phyloP scores from a whole-genome alignment of 192 early-diverging fungal species.

The Coemansia sp. region DNA sequence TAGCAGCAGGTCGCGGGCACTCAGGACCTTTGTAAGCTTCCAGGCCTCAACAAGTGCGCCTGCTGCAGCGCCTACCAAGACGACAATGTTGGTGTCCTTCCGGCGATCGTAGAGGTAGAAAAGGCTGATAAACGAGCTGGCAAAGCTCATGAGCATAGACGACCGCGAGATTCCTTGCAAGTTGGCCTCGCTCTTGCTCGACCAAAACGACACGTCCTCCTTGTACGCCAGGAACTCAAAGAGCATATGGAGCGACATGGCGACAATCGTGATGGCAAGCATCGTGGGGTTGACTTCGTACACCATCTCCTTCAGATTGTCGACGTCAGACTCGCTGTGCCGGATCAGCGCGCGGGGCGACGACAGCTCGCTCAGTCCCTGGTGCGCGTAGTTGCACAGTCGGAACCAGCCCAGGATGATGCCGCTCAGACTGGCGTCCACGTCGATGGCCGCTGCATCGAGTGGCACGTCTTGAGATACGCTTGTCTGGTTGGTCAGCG shows the following conservation, averaged over 20 bases:
- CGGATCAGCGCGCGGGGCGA: slow-evolving; percentile 36
- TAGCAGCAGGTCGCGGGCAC: slow-evolving; percentile 15
- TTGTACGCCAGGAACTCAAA: slow-evolving; percentile 64
- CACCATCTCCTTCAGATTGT: slow-evolving; percentile 59
- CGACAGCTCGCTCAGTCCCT: slow-evolving; percentile 38
- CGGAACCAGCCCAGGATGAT: slow-evolving; percentile 57
- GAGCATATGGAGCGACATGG: slow-evolving; percentile 57
- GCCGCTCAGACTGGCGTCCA: slow-evolving; percentile 39
- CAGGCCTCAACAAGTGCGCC: slow-evolving; percentile 57
- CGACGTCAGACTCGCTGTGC: slow-evolving; percentile 52
- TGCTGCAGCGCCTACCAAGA: slow-evolving; percentile 47
- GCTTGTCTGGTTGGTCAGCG: slow-evolving; percentile 40
- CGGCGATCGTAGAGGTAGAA: slow-evolving; percentile 58
- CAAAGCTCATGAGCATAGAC: slow-evolving; percentile 55
- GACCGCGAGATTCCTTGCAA: slow-evolving; percentile 56
- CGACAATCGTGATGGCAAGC: slow-evolving; percentile 57
- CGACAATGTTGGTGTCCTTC: slow-evolving; percentile 57
- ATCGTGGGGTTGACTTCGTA: slow-evolving; percentile 61
- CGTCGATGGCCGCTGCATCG: slow-evolving; percentile 9
- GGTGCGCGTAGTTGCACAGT: slow-evolving; percentile 42
- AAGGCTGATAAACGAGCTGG: slow-evolving; percentile 53
- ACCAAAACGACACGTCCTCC: slow-evolving; percentile 61
- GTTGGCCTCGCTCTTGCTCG: slow-evolving; percentile 24
- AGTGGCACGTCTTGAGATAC: slow-evolving; percentile 19
- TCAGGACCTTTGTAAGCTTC: slow-evolving; percentile 55